Conservation (phyloP, 352 stramenopile genomes). For the Globisporangium acanthophoron region DNA sequence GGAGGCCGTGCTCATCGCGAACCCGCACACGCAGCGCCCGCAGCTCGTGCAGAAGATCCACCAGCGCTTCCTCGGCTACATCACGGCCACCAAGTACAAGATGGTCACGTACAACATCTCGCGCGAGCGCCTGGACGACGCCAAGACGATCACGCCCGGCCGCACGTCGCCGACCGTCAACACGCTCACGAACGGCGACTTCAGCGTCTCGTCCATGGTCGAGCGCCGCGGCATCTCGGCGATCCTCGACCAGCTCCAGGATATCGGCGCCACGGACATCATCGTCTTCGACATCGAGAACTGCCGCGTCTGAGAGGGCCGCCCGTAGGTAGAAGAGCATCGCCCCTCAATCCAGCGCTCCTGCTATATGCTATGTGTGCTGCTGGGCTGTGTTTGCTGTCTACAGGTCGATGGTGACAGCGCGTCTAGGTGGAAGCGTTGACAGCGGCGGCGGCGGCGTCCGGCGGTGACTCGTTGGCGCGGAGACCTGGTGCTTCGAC, state of each 20-base stretch:
- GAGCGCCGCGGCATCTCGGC: slow-evolving; percentile 85
- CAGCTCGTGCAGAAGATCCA: slow-evolving; percentile 81
- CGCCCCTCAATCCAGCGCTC: background rate
- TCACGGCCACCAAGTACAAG: slow-evolving; percentile 95
- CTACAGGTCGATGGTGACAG: slow-evolving; percentile 13
- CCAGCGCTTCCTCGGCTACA: slow-evolving; percentile 95
- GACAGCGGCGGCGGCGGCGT: background rate
- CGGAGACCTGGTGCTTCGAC: background rate
- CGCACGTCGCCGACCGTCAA: slow-evolving; percentile 94
- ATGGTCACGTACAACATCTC: slow-evolving; percentile 98
- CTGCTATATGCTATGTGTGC: background rate
- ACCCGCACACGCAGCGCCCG: slow-evolving; percentile 67
- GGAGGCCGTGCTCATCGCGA: slow-evolving; percentile 91
- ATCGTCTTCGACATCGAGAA: slow-evolving; percentile 95
- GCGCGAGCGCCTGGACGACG: slow-evolving; percentile 82
- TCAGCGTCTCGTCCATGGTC: slow-evolving; percentile 91
- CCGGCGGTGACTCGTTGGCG: background rate
- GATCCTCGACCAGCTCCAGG: slow-evolving; percentile 96
- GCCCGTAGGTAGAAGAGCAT: slow-evolving; percentile 2
- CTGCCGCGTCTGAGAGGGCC: slow-evolving; percentile 68
- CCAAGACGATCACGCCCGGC: slow-evolving; percentile 91
- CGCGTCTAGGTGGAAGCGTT: background rate
- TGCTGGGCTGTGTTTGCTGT: background rate
- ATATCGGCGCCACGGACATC: slow-evolving; percentile 96
- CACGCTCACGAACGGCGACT: slow-evolving; percentile 78